Evolutionary conservation across 331 rosid genomes (phyloP).

Genomic region (Telfairia occidentalis): DNA sequence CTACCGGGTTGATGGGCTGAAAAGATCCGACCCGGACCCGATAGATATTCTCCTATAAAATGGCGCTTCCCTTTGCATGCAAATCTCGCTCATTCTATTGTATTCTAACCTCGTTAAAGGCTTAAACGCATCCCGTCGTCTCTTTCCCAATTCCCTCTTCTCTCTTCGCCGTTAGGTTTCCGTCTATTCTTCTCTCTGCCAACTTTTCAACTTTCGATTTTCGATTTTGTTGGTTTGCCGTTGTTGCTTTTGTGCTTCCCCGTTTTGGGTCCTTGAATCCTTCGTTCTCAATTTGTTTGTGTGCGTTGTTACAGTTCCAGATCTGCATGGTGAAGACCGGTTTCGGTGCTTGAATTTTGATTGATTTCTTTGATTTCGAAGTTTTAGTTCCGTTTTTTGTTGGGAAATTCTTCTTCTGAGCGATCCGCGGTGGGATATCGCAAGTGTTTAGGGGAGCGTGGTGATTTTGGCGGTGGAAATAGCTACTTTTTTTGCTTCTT

Average conservation of each 20-base stretch:
- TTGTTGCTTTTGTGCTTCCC: neutral
- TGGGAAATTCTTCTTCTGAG: conserved; percentile 33
- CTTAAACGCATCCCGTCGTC: conserved; percentile 11
- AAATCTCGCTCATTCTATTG: conserved; percentile 62
- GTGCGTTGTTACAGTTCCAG: conserved; percentile 11
- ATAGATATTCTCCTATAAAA: conserved; percentile 32
- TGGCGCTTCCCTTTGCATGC: conserved; percentile 32
- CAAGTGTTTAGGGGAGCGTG: conserved; percentile 23
- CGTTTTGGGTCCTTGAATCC: neutral
- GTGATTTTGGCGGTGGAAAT: conserved; percentile 29
- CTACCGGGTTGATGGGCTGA: neutral
- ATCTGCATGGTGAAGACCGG: conserved; percentile 36
- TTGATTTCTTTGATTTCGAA: too few relatives aligned
- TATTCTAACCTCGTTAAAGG: conserved; percentile 22
- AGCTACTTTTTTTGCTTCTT: conserved; percentile 53
- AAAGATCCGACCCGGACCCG: conserved; percentile 9
- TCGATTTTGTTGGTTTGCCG: too few relatives aligned
- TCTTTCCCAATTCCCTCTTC: neutral
- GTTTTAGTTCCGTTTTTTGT: neutral
- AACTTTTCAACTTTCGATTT: too few relatives aligned
- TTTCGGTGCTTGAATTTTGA: conserved; percentile 13
- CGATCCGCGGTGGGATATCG: conserved; percentile 52
- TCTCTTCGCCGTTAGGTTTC: conserved; percentile 9
- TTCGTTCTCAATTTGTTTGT: neutral
- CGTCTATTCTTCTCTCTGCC: neutral